These are phyloP conservation scores for Sporisorium scitamineum DNA, from an alignment of 1,284 basidiomycete species.

Conservation along the genomic window DNA sequence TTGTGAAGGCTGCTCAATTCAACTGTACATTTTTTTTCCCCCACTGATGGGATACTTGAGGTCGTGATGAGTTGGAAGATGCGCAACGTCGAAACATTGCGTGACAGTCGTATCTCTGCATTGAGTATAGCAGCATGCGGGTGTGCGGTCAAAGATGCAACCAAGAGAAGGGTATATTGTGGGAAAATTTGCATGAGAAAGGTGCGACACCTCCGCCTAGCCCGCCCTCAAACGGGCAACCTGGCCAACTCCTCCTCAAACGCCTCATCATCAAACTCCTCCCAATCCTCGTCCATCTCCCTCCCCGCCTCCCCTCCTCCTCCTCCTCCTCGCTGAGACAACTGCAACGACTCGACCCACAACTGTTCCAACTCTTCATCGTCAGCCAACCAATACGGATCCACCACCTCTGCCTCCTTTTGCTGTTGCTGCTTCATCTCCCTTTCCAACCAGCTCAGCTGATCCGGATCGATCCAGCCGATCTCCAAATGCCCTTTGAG, in stretches of 20 bases:
- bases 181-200: neutral
- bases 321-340: neutral
- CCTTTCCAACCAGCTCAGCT: slow-evolving; percentile 38
- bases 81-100: too few species aligned
- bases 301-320: too few species aligned
- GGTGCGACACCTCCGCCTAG: too few species aligned
- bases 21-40: too few species aligned
- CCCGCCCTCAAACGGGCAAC: slow-evolving; percentile 14
- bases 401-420: slow-evolving; percentile 4
- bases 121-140: neutral
- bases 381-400: slow-evolving; percentile 22
- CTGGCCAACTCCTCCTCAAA: slow-evolving; percentile 25
- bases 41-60: too few species aligned
- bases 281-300: slow-evolving; percentile 4
- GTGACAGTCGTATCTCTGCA: too few species aligned
- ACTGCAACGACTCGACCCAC: slow-evolving; percentile 23
- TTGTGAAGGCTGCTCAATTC: too few species aligned
- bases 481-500: slow-evolving; percentile 43
- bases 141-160: too few species aligned
- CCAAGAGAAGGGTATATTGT: neutral
- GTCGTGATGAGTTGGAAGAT: too few species aligned
- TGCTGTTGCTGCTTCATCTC: slow-evolving; percentile 9
- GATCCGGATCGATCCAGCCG: slow-evolving; percentile 52
- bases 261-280: slow-evolving; percentile 13
- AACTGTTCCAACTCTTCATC: slow-evolving; percentile 40